Evolutionary conservation across 352 stramenopile species (phyloP).

Genomic region (Phytophthora brassicae): DNA sequence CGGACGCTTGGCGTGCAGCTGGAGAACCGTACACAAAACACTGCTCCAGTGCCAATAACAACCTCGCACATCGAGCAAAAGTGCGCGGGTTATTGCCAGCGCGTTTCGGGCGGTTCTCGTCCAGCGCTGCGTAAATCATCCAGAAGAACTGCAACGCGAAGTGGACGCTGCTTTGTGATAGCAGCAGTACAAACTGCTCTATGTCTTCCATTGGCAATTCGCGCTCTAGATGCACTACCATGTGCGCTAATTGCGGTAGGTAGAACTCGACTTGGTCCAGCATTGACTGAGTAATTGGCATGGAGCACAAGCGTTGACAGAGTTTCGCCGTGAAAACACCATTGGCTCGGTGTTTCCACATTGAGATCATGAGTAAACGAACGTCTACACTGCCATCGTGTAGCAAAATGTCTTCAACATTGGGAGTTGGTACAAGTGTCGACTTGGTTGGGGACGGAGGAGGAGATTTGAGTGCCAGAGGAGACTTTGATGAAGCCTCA

Average conservation of each 20-base stretch:
- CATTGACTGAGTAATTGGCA: slow-evolving; percentile 50
- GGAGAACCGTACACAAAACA: slow-evolving; percentile 80
- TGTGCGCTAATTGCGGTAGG: slow-evolving; percentile 78
- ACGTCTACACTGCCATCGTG: slow-evolving; percentile 64
- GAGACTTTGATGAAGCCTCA: background rate
- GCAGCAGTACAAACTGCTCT: slow-evolving; percentile 77
- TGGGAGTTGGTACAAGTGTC: slow-evolving; percentile 10
- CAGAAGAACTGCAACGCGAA: slow-evolving; percentile 87
- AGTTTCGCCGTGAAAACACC: slow-evolving; percentile 58
- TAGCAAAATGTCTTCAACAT: slow-evolving; percentile 39
- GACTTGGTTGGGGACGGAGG: slow-evolving; percentile 27
- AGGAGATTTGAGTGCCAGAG: slow-evolving; percentile 15
- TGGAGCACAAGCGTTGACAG: slow-evolving; percentile 54
- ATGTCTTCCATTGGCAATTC: slow-evolving; percentile 76
- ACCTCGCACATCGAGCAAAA: slow-evolving; percentile 67
- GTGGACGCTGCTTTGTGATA: slow-evolving; percentile 77
- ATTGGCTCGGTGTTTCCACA: slow-evolving; percentile 76
- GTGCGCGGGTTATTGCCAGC: slow-evolving; percentile 59
- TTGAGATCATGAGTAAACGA: slow-evolving; percentile 65
- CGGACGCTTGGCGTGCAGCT: slow-evolving; percentile 49
- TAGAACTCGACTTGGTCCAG: slow-evolving; percentile 84
- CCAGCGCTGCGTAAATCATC: slow-evolving; percentile 77
- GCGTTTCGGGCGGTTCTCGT: slow-evolving; percentile 79
- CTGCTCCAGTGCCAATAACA: slow-evolving; percentile 79
- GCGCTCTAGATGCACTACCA: slow-evolving; percentile 81